Evolutionary conservation across 768 basidiomycete species (phyloP), one percentile per base, ranked within the genome.

Genomic region (Leccinum aurantiacum): DNA sequence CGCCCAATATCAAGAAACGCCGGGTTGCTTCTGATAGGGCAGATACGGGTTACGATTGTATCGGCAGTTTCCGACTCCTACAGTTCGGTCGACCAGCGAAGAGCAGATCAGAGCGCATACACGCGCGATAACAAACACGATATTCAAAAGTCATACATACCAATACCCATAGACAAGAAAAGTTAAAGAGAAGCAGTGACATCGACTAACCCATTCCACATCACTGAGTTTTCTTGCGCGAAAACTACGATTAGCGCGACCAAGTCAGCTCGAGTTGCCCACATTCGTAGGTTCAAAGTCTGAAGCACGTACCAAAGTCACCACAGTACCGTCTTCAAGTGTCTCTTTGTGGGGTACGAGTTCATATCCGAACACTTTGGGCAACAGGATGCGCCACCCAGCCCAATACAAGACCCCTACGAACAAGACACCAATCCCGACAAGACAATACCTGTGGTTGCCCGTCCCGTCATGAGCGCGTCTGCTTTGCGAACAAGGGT

Each of bases 401-500:
- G 78, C 80, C 84, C 84, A 86, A 65, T 84, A 86, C 2, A 79
- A 35, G 0, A 82, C 76, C 6, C 84, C 84, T 13, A 70, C 11
- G 1, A 76, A 53, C 72, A 84, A 72, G 59, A 85, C 70, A 0
- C 65, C 80, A 56, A 85, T 85, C 1, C 81, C 83, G 1, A 85
- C 80, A 8, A 84, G 72, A 62, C 81, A 82, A 63, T 84, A 84
- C 61, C 82, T 82, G 29, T n/a, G 19, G 35, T 55, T 48, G 24
- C 10, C 22, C 55, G 15, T 9, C 31, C 10, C 6, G 81, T 3
- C 35, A 4, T 48, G 82, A 80, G 65, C 80, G 79, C 53, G 82
- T 75, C 13, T 46, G 22, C 4, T 7, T 7, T 46, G 17, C 44
- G 48, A 35, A 22, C 3, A 1, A 44, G 6, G 50, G 3, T 14